phyloP scores from a whole-genome alignment of 176 grass and related monocot species.

The Juncus inflexus region DNA sequence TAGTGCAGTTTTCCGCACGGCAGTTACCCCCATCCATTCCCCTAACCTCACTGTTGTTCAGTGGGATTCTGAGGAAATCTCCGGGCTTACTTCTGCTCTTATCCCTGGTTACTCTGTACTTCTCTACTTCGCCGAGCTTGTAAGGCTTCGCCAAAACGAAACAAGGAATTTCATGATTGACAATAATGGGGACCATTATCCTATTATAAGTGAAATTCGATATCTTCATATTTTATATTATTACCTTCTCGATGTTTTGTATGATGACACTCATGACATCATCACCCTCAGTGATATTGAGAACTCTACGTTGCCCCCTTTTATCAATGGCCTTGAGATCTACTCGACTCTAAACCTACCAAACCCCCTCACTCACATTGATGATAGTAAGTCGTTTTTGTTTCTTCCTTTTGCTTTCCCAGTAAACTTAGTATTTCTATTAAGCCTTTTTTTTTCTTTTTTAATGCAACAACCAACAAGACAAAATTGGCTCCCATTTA shows the following conservation, averaged over 20 bases:
- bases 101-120: background rate
- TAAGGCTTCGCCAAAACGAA: conserved; percentile 9
- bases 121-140: conserved; percentile 31
- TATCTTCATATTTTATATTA: no score
- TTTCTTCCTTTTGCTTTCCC: no score
- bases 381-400: conserved; percentile 25
- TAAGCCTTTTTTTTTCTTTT: no score
- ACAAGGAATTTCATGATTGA: conserved; percentile 28
- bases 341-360: conserved; percentile 25
- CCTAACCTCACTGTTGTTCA: conserved; percentile 17
- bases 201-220: background rate
- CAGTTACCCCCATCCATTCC: conserved; percentile 27
- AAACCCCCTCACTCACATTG: conserved; percentile 12
- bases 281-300: conserved; percentile 27
- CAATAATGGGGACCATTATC: background rate
- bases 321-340: conserved; percentile 47
- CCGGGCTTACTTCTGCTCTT: background rate
- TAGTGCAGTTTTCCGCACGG: conserved; percentile 40
- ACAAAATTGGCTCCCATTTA: no score
- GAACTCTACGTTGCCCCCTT: conserved; percentile 45
- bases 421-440: no score
- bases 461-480: no score
- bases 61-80: background rate
- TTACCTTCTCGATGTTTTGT: background rate
- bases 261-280: background rate